These are phyloP conservation scores for Myxozyma sirexii DNA, from an alignment of 805 yeast species.

Conservation along the genomic window DNA sequence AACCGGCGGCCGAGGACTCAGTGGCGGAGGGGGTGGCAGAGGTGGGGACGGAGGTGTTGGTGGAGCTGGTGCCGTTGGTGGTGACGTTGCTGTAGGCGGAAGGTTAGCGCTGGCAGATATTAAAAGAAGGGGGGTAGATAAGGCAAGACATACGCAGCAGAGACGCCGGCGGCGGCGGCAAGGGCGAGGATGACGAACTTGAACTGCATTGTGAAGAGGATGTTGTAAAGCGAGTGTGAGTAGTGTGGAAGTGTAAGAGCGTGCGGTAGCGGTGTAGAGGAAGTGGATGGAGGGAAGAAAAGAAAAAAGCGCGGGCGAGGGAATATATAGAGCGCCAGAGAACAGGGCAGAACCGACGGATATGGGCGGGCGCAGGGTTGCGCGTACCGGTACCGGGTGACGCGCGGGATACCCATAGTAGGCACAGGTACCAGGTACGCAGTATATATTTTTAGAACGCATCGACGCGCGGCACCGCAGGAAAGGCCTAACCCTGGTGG, in stretches of 20 bases:
- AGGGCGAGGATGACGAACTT: slow-evolving; percentile 32
- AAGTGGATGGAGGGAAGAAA: slow-evolving; percentile 1
- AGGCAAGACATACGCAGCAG: slow-evolving; percentile 14
- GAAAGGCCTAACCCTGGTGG: too few species aligned
- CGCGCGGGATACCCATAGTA: background rate
- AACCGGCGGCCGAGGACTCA: slow-evolving; percentile 39
- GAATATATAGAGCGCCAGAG: slow-evolving; percentile 5
- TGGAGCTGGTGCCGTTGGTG: slow-evolving; percentile 22
- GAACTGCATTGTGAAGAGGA: slow-evolving; percentile 35
- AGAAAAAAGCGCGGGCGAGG: background rate
- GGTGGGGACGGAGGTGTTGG: slow-evolving; percentile 37
- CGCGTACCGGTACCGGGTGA: too few species aligned
- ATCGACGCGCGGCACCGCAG: too few species aligned
- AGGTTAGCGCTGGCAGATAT: background rate
- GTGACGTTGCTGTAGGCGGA: slow-evolving; percentile 14
- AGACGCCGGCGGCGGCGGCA: slow-evolving; percentile 36
- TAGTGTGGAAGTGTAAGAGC: background rate
- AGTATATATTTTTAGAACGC: too few species aligned
- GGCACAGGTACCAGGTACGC: too few species aligned
- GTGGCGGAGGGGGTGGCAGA: slow-evolving; percentile 37
- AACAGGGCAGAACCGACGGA: slow-evolving; percentile 4
- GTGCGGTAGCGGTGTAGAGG: too few species aligned
- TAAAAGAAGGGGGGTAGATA: background rate
- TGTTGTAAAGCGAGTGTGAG: background rate
- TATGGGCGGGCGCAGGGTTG: background rate